Conservation (phyloP, 2,329 filamentous ascomycete genomes). For the Lecanicillium sp. region DNA sequence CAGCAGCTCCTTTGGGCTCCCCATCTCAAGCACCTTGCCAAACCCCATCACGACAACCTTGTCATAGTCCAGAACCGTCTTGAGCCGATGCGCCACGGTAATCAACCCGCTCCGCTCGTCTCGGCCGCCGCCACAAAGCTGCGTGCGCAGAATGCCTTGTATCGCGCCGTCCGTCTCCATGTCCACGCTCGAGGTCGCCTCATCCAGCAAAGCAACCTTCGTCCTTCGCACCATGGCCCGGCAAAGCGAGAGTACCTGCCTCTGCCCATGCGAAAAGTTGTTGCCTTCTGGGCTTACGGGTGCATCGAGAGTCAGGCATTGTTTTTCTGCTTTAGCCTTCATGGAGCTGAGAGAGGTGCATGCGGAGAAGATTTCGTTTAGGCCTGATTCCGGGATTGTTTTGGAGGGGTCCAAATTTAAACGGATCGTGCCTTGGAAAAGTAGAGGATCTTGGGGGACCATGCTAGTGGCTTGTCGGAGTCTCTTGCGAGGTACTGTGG, state of each 20-base stretch:
- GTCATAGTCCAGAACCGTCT: slow-evolving; percentile 45
- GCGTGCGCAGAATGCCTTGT: slow-evolving; percentile 34
- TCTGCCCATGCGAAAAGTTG: slow-evolving; percentile 41
- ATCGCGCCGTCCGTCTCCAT: slow-evolving; percentile 38
- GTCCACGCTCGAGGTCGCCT: slow-evolving; percentile 43
- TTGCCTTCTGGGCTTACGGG: slow-evolving; percentile 33
- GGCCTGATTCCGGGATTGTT: slow-evolving; percentile 34
- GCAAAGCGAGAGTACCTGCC: slow-evolving; percentile 40
- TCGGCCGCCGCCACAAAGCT: slow-evolving; percentile 27
- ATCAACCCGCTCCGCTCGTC: slow-evolving; percentile 27
- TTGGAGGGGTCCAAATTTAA: slow-evolving; percentile 52
- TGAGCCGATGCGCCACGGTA: slow-evolving; percentile 41
- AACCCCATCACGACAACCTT: slow-evolving; percentile 39
- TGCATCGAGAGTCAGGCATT: slow-evolving; percentile 26
- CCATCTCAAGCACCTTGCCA: slow-evolving; percentile 29
- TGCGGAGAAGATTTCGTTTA: slow-evolving; percentile 46
- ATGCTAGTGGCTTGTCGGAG: slow-evolving; percentile 39
- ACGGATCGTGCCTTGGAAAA: slow-evolving; percentile 35
- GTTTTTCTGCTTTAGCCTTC: slow-evolving; percentile 10
- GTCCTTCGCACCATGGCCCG: slow-evolving; percentile 37
- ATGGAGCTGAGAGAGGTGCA: slow-evolving; percentile 33
- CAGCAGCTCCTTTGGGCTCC: not conserved
- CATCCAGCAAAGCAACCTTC: slow-evolving; percentile 40
- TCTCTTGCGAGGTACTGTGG: slow-evolving; percentile 30
- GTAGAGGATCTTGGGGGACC: slow-evolving; percentile 43